Base-by-base conservation (phyloP, 192 early-diverging fungal species). In the Coemansia sp. region DNA sequence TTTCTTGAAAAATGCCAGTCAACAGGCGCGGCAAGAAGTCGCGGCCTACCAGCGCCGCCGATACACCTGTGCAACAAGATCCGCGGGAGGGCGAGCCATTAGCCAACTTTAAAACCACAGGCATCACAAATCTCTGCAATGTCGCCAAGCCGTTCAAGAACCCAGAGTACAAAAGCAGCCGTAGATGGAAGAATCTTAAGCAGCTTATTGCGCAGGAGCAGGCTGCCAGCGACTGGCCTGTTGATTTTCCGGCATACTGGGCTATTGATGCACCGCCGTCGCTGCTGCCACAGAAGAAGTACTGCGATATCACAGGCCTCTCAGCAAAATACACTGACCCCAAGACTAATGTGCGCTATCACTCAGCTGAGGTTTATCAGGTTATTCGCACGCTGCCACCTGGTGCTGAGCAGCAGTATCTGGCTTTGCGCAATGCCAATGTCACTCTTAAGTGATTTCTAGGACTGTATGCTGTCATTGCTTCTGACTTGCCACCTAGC, bases 301-400 rank as follows among this genome's bases (percentile, higher is more conserved):
- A 95, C 80, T 95, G 93, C 71, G 93, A 95, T 68, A 87, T 95
- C 54, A 95, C 93, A 6, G 93, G 93, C 20, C 76, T 95, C 46
- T 90, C 92, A 52, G 92, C 92, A 25, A 84, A 71, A 17, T 95
- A 95, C 71, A 93, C 92, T 1, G 94, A 95, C 74, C 94, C 94
- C 21, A 94, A 94, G 76, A 92, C 92, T 1, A 82, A 88, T 10
- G 71, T 95, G 32, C 82, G 94, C 20, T 95, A 94, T 62, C 86
- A 91, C 64, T 90, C 90, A 54, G 87, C 87, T 0, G 91, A 94
- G 67, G 84, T 94, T 14, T 95, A 94, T 80, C 87, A 88, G 67
- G 76, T 86, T 46, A 86, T 94, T 50, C 86, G 88, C 57, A 82
- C 80, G 30, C 71, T 93, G 68, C 87, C 88, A 33, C 89, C 88